phyloP scores from a whole-genome alignment of 2,329 filamentous ascomycete genomes.

The Penicillium sp. region DNA sequence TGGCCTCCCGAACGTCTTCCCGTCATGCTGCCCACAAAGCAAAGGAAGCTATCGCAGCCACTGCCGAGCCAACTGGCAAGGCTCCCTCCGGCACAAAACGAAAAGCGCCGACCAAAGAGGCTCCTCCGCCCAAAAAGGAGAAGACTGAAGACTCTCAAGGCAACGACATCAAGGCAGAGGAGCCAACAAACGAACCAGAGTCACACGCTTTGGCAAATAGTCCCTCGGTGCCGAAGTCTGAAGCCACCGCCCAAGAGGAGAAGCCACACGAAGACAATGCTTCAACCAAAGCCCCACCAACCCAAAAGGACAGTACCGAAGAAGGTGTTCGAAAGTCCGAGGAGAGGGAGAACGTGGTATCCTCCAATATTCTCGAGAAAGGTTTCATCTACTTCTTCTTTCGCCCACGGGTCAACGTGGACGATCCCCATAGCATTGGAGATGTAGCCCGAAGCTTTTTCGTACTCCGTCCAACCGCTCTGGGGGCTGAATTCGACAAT shows the following conservation, averaged over 20 bases:
- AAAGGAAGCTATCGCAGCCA: constrained; percentile 41
- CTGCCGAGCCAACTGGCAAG: constrained; percentile 31
- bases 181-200: constrained; percentile 18
- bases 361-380: constrained; percentile 75
- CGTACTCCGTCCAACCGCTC: constrained; percentile 71
- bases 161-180: constrained; percentile 18
- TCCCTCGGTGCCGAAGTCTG: constrained; percentile 9
- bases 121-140: constrained; percentile 39
- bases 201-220: background rate
- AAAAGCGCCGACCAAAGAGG: constrained; percentile 34
- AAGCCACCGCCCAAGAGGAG: constrained; percentile 12
- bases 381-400: constrained; percentile 92
- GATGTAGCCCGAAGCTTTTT: constrained; percentile 81
- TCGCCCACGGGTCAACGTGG: constrained; percentile 71
- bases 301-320: constrained; percentile 24
- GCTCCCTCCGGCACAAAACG: constrained; percentile 40
- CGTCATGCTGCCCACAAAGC: constrained; percentile 47
- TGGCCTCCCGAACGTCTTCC: constrained; percentile 42
- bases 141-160: constrained; percentile 31
- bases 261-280: constrained; percentile 19
- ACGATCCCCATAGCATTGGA: constrained; percentile 66
- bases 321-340: constrained; percentile 53
- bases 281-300: constrained; percentile 5
- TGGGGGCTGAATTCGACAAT: constrained; percentile 65
- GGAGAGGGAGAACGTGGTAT: constrained; percentile 52